Percentiles rank a stretch among this genome's conserved stretches.
These are phyloP conservation scores for Phytophthora hybrid DNA, from an alignment of 352 stramenopile genomes.

Conservation along the genomic window DNA sequence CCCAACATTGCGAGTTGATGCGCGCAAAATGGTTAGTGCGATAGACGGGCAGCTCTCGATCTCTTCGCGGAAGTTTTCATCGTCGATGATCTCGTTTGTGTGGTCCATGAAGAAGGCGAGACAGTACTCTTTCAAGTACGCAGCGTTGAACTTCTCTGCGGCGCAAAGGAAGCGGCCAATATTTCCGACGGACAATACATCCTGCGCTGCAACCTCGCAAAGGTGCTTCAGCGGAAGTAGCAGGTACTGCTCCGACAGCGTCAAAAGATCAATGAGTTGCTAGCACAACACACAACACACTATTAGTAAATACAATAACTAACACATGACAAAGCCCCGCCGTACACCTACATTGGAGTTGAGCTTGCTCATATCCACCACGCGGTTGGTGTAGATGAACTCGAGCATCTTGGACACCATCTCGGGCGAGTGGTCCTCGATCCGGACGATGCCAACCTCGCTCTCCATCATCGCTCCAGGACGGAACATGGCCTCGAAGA, in stretches of 20 bases:
- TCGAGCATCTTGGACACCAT: conserved; percentile 93
- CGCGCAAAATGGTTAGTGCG: conserved; percentile 80
- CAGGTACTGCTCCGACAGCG: conserved; percentile 84
- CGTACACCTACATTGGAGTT: conserved; percentile 65
- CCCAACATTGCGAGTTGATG: conserved; percentile 48
- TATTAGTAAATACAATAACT: background rate
- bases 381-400: conserved; percentile 93
- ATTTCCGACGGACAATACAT: conserved; percentile 78
- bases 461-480: conserved; percentile 88
- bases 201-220: conserved; percentile 77
- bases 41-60: conserved; percentile 82
- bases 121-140: conserved; percentile 85
- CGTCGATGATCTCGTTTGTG: conserved; percentile 81
- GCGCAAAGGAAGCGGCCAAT: conserved; percentile 82
- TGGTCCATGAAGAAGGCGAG: conserved; percentile 82
- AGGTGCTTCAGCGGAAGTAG: conserved; percentile 78
- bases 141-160: conserved; percentile 86
- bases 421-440: conserved; percentile 79
- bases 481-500: conserved; percentile 92
- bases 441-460: conserved; percentile 80
- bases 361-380: conserved; percentile 81
- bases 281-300: conserved; percentile 29
- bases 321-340: background rate
- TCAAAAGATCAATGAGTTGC: conserved; percentile 89
- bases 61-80: conserved; percentile 85